Evolutionary conservation across 768 basidiomycete genomes (phyloP).

Genomic region (Suillus americanus): DNA sequence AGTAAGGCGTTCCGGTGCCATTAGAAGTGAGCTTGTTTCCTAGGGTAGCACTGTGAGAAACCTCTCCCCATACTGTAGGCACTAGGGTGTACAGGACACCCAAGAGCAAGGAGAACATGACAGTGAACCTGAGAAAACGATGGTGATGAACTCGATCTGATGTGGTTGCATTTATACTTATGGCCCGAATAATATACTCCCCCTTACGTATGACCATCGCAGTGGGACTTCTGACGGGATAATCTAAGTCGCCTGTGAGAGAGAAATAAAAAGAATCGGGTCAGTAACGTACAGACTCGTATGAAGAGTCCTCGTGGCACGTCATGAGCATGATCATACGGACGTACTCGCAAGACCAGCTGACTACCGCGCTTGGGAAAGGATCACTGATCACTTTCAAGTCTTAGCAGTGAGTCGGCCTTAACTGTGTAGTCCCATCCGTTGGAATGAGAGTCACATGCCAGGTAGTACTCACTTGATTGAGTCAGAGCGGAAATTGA

Average conservation of each 20-base stretch:
- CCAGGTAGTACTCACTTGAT: background rate
- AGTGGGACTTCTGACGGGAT: background rate
- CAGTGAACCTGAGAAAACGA: background rate
- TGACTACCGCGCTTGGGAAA: background rate
- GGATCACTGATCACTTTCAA: background rate
- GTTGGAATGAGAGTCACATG: background rate
- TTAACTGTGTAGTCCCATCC: background rate
- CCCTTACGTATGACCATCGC: background rate
- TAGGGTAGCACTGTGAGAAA: slow-evolving; percentile 12
- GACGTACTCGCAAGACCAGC: background rate
- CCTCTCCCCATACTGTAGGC: slow-evolving; percentile 2
- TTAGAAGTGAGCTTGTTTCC: background rate
- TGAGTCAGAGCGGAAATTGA: background rate
- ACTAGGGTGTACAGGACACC: slow-evolving; percentile 10
- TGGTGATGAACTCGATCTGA: background rate
- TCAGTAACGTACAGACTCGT: background rate
- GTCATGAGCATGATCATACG: background rate
- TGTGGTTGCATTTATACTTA: slow-evolving; percentile 1
- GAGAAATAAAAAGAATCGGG: background rate
- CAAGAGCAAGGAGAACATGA: slow-evolving; percentile 14
- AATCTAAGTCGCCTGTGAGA: background rate
- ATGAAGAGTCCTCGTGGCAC: background rate
- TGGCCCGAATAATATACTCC: background rate
- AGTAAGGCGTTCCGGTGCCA: slow-evolving; percentile 10
- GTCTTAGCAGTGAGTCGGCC: background rate